Evolutionary conservation across 2,329 filamentous ascomycete species (phyloP), one percentile per base, ranked within the genome.

Genomic region (Dactylella cylindrospora): DNA sequence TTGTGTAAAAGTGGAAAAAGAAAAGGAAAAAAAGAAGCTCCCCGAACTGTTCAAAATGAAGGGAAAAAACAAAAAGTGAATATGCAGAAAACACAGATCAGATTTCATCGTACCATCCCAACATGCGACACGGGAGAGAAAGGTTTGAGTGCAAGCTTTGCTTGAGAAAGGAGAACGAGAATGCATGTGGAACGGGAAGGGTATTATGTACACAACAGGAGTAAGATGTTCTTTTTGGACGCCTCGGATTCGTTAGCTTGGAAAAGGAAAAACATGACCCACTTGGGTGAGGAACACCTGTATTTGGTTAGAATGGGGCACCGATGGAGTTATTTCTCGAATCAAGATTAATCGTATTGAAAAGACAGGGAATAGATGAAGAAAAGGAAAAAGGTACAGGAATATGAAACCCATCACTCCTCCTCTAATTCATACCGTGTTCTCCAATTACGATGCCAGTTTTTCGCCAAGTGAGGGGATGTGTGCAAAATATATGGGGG

Each of bases 171-270:
- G 19, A 28, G 41, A 29, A 41, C 49, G 38, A 53, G 49, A 38
- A 44, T 29, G 39, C 49, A 53, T 45, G 33, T 28, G 36, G 32
- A 26, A 47, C 43, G 46, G 43, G 54, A 47, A 35, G 46, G 57
- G 23, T 49, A 54, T 29, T 62, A 54, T 62, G 49, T 62, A 54
- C 49, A 62, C 49, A 54, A 41, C 31, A 39, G 50, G 23, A 40
- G 26, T 40, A 40, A 15, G 20, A 26, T 25, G 36, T 43, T 22
- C 40, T 61, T 60, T 53, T 53, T 28, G 33, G 47, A 61, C 47
- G 55, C 40, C 32, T 23, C 40, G 43, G 38, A 35, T 60, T 53
- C 54, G 57, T 62, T 54, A 52, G 49, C 47, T 51, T 50, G 19
- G 35, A 43, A 29, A 40, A 50, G 25, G 35, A 50, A 44, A 17